These are phyloP conservation scores for Daldinia loculata DNA, from an alignment of 495 filamentous ascomycete species.

Conservation along the genomic window DNA sequence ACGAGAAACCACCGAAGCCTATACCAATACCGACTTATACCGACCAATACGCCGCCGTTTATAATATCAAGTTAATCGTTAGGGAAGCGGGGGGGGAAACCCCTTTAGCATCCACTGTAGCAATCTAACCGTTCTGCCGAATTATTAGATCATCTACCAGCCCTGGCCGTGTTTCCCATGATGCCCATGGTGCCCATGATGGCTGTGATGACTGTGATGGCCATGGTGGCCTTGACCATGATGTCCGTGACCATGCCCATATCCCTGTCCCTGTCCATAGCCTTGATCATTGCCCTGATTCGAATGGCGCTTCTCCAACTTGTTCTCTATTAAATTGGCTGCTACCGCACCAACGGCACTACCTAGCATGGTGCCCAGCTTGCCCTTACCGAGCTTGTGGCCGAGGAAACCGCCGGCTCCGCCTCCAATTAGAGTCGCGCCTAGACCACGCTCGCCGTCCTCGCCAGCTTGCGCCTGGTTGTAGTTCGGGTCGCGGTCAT, in stretches of 20 bases:
- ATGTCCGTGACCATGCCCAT: constrained; percentile 16
- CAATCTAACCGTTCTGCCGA: background rate
- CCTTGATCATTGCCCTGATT: constrained; percentile 1
- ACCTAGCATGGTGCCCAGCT: constrained; percentile 60
- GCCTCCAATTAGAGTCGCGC: constrained; percentile 63
- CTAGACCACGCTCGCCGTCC: constrained; percentile 62
- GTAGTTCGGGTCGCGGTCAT: constrained; percentile 31
- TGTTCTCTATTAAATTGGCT: constrained; percentile 62
- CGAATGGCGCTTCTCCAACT: constrained; percentile 51
- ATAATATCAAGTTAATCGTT: background rate
- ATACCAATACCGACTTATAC: background rate
- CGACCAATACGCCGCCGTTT: background rate
- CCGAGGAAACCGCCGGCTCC: constrained; percentile 62
- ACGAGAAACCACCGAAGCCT: background rate
- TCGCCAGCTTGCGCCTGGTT: constrained; percentile 33
- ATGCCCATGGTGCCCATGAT: constrained; percentile 31
- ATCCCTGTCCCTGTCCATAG: constrained; percentile 6
- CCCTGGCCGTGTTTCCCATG: constrained; percentile 28
- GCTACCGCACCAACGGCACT: constrained; percentile 64
- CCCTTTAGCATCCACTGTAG: background rate
- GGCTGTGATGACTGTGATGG: constrained; percentile 11
- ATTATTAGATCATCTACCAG: constrained; percentile 8
- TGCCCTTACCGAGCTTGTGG: constrained; percentile 55
- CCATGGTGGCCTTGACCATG: constrained; percentile 23
- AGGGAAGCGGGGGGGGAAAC: background rate